Percentiles rank a stretch among this genome's conserved stretches.
Conservation (phyloP, 1,284 basidiomycete species). For the Austroboletus niveus region DNA sequence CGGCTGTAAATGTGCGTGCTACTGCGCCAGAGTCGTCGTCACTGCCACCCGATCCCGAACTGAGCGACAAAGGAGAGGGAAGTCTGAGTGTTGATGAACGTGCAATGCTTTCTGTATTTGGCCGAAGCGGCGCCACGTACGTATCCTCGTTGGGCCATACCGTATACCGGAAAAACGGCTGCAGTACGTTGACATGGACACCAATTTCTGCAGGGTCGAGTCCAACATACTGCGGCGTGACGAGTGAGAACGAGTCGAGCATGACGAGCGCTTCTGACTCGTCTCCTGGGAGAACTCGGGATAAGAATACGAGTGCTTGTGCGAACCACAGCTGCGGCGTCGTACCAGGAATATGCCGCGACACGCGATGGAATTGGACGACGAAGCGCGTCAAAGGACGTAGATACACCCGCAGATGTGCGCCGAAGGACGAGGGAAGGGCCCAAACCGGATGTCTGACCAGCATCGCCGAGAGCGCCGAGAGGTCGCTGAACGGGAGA, state of each 20-base stretch:
- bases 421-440: slow-evolving; percentile 18
- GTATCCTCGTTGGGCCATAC: slow-evolving; percentile 35
- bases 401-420: slow-evolving; percentile 36
- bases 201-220: slow-evolving; percentile 10
- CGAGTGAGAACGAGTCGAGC: slow-evolving; percentile 14
- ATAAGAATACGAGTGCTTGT: slow-evolving; percentile 56
- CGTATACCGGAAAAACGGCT: slow-evolving; percentile 57
- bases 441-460: slow-evolving; percentile 52
- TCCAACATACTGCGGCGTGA: slow-evolving; percentile 20
- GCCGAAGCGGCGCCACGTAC: slow-evolving; percentile 46
- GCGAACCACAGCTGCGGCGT: slow-evolving; percentile 60
- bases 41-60: not conserved
- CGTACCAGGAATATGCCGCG: slow-evolving; percentile 51
- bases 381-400: slow-evolving; percentile 56
- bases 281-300: slow-evolving; percentile 62
- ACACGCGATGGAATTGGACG: slow-evolving; percentile 54
- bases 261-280: slow-evolving; percentile 42
- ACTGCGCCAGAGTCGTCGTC: not conserved
- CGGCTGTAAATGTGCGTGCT: slow-evolving; percentile 29
- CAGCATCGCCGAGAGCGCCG: slow-evolving; percentile 48
- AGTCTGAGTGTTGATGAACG: slow-evolving; percentile 53
- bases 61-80: slow-evolving; percentile 23
- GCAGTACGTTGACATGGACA: slow-evolving; percentile 37
- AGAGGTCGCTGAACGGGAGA: slow-evolving; percentile 56
- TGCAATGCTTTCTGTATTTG: slow-evolving; percentile 54